Conservation (phyloP, 805 yeast species). For the Suhomyces faveliae region DNA sequence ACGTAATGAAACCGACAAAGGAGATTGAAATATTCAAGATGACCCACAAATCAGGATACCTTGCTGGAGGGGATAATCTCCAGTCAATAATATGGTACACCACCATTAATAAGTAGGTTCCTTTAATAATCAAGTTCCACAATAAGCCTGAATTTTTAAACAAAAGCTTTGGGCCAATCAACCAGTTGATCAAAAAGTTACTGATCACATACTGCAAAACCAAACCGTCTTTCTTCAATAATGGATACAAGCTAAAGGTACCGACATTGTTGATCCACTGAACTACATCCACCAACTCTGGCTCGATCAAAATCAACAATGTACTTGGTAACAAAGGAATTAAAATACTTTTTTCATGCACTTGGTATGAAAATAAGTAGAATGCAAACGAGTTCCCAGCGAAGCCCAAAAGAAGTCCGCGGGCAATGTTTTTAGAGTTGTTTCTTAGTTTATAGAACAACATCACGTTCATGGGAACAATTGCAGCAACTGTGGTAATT, state of each 20-base stretch:
- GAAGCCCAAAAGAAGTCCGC: conserved; percentile 58
- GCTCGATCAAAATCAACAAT: conserved; percentile 55
- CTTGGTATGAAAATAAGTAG: conserved; percentile 89
- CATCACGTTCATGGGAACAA: conserved; percentile 23
- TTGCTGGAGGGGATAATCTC: conserved; percentile 49
- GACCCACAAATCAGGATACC: conserved; percentile 84
- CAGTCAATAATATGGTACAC: conserved; percentile 56
- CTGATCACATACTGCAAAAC: conserved; percentile 67
- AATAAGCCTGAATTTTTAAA: conserved; percentile 15
- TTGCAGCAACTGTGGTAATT: conserved; percentile 45
- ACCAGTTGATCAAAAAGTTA: conserved; percentile 70
- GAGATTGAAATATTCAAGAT: conserved; percentile 71
- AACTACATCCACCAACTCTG: conserved; percentile 65
- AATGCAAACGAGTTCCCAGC: conserved; percentile 85
- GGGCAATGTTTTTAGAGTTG: conserved; percentile 12
- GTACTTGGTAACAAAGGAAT: conserved; percentile 86
- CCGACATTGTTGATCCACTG: conserved; percentile 88
- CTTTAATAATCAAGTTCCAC: conserved; percentile 25
- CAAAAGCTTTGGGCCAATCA: conserved; percentile 46
- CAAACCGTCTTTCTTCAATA: conserved; percentile 73
- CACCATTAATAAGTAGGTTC: conserved; percentile 43
- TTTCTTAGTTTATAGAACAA: conserved; percentile 13
- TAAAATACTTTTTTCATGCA: conserved; percentile 89
- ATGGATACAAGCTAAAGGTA: conserved; percentile 84
- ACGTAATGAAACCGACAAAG: conserved; percentile 69